Percentiles rank a stretch among this genome's conserved stretches.
Evolutionary conservation across 345 rosid genomes (phyloP).

Genomic region (Hirschfeldia incana): DNA sequence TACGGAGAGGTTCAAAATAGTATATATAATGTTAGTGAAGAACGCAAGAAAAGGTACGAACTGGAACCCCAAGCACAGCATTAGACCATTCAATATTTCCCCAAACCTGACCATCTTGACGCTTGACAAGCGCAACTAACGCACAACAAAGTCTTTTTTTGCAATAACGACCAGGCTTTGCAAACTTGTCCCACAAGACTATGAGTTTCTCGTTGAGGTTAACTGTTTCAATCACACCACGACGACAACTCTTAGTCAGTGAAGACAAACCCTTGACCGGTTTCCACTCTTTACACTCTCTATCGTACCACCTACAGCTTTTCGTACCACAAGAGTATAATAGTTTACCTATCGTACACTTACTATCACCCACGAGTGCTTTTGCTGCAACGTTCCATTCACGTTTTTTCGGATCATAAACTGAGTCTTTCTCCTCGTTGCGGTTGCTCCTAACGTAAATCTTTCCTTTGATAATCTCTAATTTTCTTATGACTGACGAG

Average conservation of each 20-base stretch:
- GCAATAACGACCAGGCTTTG: neutral
- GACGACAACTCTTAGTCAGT: neutral
- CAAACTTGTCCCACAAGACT: neutral
- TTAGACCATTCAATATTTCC: neutral
- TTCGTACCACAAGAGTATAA: neutral
- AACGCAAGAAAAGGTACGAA: neutral
- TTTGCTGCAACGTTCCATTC: neutral
- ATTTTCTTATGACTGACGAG: neutral
- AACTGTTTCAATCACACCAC: neutral
- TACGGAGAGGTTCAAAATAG: neutral
- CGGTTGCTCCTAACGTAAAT: neutral
- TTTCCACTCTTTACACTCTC: neutral
- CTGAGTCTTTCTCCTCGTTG: neutral
- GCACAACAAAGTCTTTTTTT: neutral
- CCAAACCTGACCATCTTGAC: neutral
- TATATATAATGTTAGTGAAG: neutral
- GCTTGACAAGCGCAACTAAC: neutral
- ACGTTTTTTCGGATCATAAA: slow-evolving; percentile 13
- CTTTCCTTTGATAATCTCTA: neutral
- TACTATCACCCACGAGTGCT: neutral
- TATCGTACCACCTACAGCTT: neutral
- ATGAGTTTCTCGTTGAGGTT: neutral
- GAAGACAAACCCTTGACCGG: neutral
- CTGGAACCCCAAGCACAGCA: neutral
- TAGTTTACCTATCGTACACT: neutral